A percentile compares a stretch with the other conserved stretches of the same genome.
Evolutionary conservation across 805 yeast genomes (phyloP).

Genomic region (Scheffersomyces coipomensis): DNA sequence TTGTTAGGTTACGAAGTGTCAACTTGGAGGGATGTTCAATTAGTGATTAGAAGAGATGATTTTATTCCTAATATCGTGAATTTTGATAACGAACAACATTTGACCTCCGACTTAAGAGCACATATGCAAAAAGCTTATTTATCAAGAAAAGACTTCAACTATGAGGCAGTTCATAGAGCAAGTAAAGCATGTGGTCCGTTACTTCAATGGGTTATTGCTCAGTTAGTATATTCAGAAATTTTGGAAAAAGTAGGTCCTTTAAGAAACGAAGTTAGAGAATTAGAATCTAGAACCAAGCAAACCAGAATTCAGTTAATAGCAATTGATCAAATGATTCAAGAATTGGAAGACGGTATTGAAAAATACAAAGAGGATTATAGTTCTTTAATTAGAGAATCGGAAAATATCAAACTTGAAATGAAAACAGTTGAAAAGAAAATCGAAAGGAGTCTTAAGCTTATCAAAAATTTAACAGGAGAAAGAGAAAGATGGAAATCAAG

Average conservation of each 20-base stretch:
- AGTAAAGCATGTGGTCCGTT: conserved; percentile 95
- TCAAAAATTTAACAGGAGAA: conserved; percentile 66
- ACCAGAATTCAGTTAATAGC: conserved; percentile 72
- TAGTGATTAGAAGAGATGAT: conserved; percentile 78
- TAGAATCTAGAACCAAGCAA: conserved; percentile 60
- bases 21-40: conserved; percentile 82
- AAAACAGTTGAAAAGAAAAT: conserved; percentile 57
- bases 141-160: conserved; percentile 61
- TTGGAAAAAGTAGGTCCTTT: conserved; percentile 74
- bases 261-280: conserved; percentile 54
- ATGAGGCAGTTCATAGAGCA: conserved; percentile 78
- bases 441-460: conserved; percentile 55
- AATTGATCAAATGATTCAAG: conserved; percentile 76
- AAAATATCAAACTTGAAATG: conserved; percentile 73
- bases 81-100: conserved; percentile 61
- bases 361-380: conserved; percentile 68
- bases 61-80: conserved; percentile 80
- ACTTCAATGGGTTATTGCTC: conserved; percentile 86
- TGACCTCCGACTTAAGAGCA: conserved; percentile 51
- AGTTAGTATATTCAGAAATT: conserved; percentile 71
- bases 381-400: conserved; percentile 72
- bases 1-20: conserved; percentile 68
- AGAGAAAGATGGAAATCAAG: conserved; percentile 71
- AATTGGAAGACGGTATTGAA: conserved; percentile 68
- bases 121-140: conserved; percentile 62